These are phyloP conservation scores for Apium graveolens DNA, from an alignment of 129 eudicot species.

Conservation along the genomic window DNA sequence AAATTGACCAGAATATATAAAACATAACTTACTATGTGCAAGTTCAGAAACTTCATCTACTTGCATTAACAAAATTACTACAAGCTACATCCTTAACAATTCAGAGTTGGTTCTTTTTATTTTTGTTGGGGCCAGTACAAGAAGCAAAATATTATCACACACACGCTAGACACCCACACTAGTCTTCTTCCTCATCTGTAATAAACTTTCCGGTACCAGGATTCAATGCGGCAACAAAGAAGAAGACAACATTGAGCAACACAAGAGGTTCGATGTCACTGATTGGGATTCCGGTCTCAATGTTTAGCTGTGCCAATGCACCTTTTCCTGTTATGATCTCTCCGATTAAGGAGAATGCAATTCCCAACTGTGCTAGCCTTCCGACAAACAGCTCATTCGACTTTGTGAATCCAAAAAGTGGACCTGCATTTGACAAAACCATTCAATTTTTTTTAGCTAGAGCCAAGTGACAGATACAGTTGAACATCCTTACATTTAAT, in stretches of 20 bases:
- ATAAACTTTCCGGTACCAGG: slow-evolving; percentile 94
- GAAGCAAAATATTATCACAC: neutral
- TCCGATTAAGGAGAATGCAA: slow-evolving; percentile 95
- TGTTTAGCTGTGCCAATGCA: slow-evolving; percentile 49
- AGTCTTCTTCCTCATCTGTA: slow-evolving; percentile 57
- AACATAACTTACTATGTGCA: neutral
- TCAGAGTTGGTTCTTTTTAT: slow-evolving; percentile 1
- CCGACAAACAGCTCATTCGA: slow-evolving; percentile 95
- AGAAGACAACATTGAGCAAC: slow-evolving; percentile 84
- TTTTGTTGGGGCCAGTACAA: neutral
- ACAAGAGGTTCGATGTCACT: slow-evolving; percentile 83
- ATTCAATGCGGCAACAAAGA: slow-evolving; percentile 92
- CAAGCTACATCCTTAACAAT: neutral
- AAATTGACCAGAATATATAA: neutral
- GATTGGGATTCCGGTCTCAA: slow-evolving; percentile 91
- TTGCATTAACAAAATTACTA: slow-evolving; percentile 6
- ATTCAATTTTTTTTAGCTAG: neutral
- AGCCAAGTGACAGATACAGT: too few species aligned
- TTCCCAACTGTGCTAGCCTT: slow-evolving; percentile 90
- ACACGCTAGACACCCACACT: neutral
- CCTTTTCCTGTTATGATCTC: slow-evolving; percentile 65
- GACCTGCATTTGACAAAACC: slow-evolving; percentile 36
- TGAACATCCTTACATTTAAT: too few species aligned
- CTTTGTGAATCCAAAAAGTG: slow-evolving; percentile 94
- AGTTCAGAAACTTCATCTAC: neutral